Conservation (phyloP, 2,329 filamentous ascomycete genomes). For the Botrytis sinoallii region DNA sequence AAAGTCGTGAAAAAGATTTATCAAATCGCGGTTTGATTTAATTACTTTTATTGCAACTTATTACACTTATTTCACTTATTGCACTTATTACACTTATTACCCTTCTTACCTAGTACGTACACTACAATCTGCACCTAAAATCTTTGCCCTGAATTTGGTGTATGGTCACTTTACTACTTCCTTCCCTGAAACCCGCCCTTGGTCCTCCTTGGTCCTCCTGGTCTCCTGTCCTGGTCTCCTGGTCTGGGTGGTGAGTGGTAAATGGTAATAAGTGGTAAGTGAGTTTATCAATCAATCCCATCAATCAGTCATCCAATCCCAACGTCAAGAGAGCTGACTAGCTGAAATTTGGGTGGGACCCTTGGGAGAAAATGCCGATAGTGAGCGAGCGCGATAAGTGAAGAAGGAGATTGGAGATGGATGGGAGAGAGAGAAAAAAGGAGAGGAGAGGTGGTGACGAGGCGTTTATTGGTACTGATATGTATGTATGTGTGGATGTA, state of each 20-base stretch:
- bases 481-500: too few relatives aligned
- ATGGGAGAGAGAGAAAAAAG: too few relatives aligned
- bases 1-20: not conserved
- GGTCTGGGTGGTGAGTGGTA: not conserved
- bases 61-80: too few relatives aligned
- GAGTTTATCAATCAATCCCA: not conserved
- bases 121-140: not conserved
- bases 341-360: constrained; percentile 3
- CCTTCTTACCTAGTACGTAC: not conserved
- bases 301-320: not conserved
- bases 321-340: not conserved
- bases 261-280: not conserved
- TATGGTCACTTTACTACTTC: not conserved
- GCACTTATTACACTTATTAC: too few relatives aligned
- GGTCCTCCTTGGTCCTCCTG: not conserved
- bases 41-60: not conserved
- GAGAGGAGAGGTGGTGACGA: too few relatives aligned
- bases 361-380: not conserved
- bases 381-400: not conserved
- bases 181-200: not conserved
- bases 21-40: not conserved
- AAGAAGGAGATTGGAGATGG: not conserved
- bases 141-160: not conserved
- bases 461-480: not conserved
- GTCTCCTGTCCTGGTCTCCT: not conserved